These are phyloP conservation scores for Solanum rostratum DNA, from an alignment of 257 asterid genomes.

Conservation along the genomic window DNA sequence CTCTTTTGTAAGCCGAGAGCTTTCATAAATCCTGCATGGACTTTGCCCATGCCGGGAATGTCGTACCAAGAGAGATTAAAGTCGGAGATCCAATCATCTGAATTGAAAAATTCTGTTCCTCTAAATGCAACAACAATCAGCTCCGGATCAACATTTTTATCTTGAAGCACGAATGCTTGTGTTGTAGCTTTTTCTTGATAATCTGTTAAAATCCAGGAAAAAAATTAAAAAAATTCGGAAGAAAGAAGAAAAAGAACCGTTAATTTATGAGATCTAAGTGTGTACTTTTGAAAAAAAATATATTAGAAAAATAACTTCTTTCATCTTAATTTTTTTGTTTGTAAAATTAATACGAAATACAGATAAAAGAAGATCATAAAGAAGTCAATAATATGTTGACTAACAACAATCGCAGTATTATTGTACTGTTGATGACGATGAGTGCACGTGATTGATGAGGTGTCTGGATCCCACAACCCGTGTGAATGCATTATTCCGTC, in stretches of 20 bases:
- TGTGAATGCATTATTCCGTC: not conserved
- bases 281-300: no score
- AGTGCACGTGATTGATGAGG: not conserved
- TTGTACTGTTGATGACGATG: not conserved
- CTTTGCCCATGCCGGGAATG: conserved; percentile 23
- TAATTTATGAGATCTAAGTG: not conserved
- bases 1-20: conserved; percentile 44
- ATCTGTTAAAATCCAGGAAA: not conserved
- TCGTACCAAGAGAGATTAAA: conserved; percentile 35
- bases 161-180: conserved; percentile 38
- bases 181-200: conserved; percentile 3
- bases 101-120: conserved; percentile 36
- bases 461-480: not conserved
- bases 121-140: conserved; percentile 32
- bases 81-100: conserved; percentile 35
- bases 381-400: not conserved
- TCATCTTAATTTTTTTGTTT: no score
- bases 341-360: no score
- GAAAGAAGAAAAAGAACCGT: no score
- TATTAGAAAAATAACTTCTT: no score
- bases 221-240: no score
- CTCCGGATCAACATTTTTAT: conserved; percentile 8
- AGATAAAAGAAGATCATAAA: not conserved
- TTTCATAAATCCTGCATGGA: conserved; percentile 45
- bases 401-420: not conserved